Conservation (phyloP, 2,329 filamentous ascomycete species). For the Podosphaera xanthii region DNA sequence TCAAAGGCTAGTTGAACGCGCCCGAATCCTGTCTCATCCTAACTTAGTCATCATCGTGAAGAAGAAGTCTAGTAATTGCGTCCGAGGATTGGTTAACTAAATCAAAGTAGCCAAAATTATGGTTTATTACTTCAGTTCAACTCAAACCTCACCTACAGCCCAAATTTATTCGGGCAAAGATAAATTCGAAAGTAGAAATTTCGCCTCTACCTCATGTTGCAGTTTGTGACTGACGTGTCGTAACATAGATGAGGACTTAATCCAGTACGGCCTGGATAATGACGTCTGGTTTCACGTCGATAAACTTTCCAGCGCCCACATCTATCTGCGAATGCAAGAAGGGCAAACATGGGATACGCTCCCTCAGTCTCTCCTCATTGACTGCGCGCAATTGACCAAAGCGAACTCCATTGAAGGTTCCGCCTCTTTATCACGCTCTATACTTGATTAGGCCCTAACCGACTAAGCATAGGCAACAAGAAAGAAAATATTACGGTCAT, state of each 20-base stretch:
- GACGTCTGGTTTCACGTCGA: constrained; percentile 99
- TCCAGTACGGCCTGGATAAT: constrained; percentile 81
- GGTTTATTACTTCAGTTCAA: constrained; percentile 94
- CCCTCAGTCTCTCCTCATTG: constrained; percentile 47
- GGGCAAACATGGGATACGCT: constrained; percentile 70
- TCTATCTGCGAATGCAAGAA: constrained; percentile 69
- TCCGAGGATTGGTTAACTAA: too few species aligned
- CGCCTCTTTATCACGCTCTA: neutral
- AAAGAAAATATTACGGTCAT: constrained; percentile 94
- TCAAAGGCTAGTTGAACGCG: too few species aligned
- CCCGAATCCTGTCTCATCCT: too few species aligned
- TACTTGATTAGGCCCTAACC: neutral
- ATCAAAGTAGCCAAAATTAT: constrained; percentile 22
- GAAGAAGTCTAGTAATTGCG: too few species aligned
- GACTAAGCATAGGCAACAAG: constrained; percentile 51
- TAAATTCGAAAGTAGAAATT: constrained; percentile 71
- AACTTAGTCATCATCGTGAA: too few species aligned
- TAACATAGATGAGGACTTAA: constrained; percentile 70
- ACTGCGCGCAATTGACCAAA: constrained; percentile 94
- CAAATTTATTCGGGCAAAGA: constrained; percentile 96
- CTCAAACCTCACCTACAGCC: constrained; percentile 55
- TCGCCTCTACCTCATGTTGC: neutral
- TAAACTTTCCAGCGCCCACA: constrained; percentile 88
- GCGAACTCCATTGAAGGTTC: constrained; percentile 92
- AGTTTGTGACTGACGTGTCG: neutral